Evolutionary conservation across 169 alveolate species (phyloP).

Genomic region (Eimeria tenella): DNA sequence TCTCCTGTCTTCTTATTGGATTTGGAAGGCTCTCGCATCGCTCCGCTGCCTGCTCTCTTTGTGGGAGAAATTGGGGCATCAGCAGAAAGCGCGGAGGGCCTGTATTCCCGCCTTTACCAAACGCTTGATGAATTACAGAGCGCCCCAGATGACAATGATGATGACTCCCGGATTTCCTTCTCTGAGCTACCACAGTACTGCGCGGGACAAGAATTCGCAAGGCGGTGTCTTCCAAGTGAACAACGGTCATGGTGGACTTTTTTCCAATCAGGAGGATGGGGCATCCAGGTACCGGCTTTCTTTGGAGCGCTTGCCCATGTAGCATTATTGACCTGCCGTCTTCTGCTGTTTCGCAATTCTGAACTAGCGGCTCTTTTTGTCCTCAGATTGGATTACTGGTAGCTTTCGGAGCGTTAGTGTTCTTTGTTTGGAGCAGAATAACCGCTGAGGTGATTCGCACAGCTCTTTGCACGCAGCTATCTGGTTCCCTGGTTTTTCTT

Average conservation of each 20-base stretch:
- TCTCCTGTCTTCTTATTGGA: slow-evolving; percentile 44
- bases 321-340: too few relatives aligned
- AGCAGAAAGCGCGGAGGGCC: slow-evolving; percentile 3
- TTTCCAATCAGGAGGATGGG: not conserved
- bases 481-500: too few relatives aligned
- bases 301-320: too few relatives aligned
- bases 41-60: slow-evolving; percentile 43
- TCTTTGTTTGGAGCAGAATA: slow-evolving; percentile 28
- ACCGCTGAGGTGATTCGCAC: slow-evolving; percentile 35
- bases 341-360: not conserved
- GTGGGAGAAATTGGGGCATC: slow-evolving; percentile 8
- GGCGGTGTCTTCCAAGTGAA: slow-evolving; percentile 39
- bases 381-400: slow-evolving; percentile 24
- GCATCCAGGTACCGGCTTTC: not conserved
- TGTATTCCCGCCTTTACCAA: slow-evolving; percentile 33
- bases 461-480: not conserved
- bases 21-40: slow-evolving; percentile 51
- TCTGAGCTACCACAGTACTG: slow-evolving; percentile 56
- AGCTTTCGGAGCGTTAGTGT: not conserved
- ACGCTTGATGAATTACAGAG: slow-evolving; percentile 33
- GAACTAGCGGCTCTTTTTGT: not conserved
- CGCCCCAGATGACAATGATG: slow-evolving; percentile 31
- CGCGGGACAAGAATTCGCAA: slow-evolving; percentile 57
- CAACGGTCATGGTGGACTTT: slow-evolving; percentile 34
- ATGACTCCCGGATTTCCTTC: not conserved